Conservation (phyloP, 345 rosid species). For the Syzygium aqueum region DNA sequence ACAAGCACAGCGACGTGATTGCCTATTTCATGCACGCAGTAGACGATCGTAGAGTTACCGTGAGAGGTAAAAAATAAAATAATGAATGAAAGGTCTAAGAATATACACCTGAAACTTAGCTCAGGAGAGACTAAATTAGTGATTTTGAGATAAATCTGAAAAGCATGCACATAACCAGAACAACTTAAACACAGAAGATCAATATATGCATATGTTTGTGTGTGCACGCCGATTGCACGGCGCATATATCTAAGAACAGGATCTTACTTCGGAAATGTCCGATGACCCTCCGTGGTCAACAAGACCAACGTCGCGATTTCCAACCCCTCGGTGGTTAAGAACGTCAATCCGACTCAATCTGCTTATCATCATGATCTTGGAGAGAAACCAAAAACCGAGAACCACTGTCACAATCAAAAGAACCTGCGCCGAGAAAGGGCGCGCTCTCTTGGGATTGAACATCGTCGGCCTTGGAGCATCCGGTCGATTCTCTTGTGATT, state of each 20-base stretch:
- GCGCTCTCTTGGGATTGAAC: neutral
- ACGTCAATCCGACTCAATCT: neutral
- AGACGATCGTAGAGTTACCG: neutral
- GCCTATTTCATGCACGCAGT: neutral
- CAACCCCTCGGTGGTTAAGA: neutral
- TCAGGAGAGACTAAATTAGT: neutral
- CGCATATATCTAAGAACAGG: neutral
- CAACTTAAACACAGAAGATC: neutral
- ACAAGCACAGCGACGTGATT: neutral
- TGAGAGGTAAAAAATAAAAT: neutral
- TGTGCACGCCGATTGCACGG: neutral
- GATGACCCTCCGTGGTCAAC: neutral
- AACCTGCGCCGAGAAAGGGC: neutral
- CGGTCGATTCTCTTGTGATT: neutral
- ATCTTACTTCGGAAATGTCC: neutral
- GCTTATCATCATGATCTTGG: neutral
- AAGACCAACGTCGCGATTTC: neutral
- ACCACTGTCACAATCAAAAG: neutral
- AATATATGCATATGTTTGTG: neutral
- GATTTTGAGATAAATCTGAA: neutral
- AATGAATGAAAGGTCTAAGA: neutral
- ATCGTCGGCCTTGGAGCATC: neutral
- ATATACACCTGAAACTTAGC: neutral
- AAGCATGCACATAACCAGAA: neutral
- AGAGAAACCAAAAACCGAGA: neutral